Base-by-base conservation (phyloP, 192 early-diverging fungal genomes). In the Coemansia sp. region DNA sequence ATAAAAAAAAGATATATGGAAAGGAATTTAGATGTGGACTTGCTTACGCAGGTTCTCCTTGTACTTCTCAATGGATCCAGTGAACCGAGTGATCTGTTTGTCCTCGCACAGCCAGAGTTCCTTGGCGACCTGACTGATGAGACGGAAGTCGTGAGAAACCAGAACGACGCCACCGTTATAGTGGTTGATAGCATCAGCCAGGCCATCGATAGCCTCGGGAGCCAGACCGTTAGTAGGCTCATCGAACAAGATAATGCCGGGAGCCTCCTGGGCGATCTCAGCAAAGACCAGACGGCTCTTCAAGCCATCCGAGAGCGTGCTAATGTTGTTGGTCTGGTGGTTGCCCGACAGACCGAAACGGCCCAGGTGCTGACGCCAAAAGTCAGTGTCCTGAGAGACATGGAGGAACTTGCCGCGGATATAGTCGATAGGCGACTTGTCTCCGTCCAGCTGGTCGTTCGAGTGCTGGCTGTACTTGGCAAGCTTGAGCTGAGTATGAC, bases 121-220 rank as follows among this genome's bases (percentile, higher is more conserved):
- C 76, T 95, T 78, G 43, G 96, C 97, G 73, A 99, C 94, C 86
- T 99, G 96, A 61, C 88, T 90, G 74, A 99, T 96, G 61, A 99
- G 86, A 71, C 97, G 87, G 91, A 99, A 99, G 87, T 99, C 97
- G 92, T 99, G 97, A 68, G 93, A 95, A 65, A 99, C 97, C 38
- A 99, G 87, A 24, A 99, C 96, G 66, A 98, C 94, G 75, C 97
- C 97, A 46, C 97, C 97, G 70, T 91, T 90, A 83, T 94, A 99
- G 62, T 78, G 75, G 78, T 97, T 97, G 88, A 99, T 98, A 43
- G 97, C 97, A 22, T 95, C 88, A 31, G 97, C 97, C 64, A 99
- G 83, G 29, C 93, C 92, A 78, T 98, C 96, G 69, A 99, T 98
- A 43, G 95, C 89, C 74, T 92, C 92, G 69, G 92, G 92, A 81